Base-by-base conservation (phyloP, 2,329 filamentous ascomycete species). In the Metarhizium humberi region DNA sequence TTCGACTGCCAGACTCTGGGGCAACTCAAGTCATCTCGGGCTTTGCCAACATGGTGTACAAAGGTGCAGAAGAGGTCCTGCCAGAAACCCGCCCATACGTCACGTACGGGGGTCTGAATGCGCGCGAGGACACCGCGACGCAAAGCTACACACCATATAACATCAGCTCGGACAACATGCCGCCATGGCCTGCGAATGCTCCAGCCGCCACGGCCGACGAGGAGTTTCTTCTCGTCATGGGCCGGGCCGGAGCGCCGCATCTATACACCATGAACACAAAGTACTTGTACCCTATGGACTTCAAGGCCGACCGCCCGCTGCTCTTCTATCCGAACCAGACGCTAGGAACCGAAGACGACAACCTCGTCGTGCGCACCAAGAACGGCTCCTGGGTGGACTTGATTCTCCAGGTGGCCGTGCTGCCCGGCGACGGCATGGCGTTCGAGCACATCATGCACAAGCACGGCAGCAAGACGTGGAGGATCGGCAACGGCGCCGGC, bases 381-480 rank as follows among this genome's bases (percentile, higher is more conserved):
- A 67, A 67, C 54, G 64, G 65, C 51, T 65, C 68, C 5, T 74
- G 72, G 71, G 64, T 73, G n/a, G 72, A 74, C 55, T 51, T 74
- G 50, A 63, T 74, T 58, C 5, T 56, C 5, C 46, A 53, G 29
- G 51, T 56, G 6, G 38, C 16, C 8, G 8, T 20, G 1, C 25
- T 66, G 71, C 57, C 64, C n/a, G 52, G 49, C 38, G 25, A 42
- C 36, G 29, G 25, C 14, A 10, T 36, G 43, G 54, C 36, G 11
- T 54, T 56, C 18, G 42, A 42, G 36, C 56, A 59, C 49, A 32
- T 55, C 0, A 73, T 78, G 38, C 76, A 78, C 67, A 78, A 78
- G 62, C 76, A 78, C 61, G 69, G 68, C 48, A 76, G 75, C 60
- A 75, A 73, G 56, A 71, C 66, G 49, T 78, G 70, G 56, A 61